These are phyloP conservation scores for Trichoderma koningii DNA, from an alignment of 2,329 filamentous ascomycete species.

Conservation along the genomic window DNA sequence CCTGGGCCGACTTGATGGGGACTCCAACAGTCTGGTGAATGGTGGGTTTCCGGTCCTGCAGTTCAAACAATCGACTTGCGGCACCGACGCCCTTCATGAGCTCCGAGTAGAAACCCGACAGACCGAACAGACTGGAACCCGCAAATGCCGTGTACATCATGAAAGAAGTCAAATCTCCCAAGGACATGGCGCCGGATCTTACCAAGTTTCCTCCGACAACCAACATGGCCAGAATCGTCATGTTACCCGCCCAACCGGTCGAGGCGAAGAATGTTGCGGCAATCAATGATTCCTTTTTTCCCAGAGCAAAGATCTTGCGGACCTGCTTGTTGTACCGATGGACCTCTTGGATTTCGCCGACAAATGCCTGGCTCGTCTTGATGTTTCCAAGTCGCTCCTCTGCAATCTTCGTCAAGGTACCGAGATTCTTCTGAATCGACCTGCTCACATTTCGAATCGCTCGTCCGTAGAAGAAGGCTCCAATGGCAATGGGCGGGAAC, in stretches of 20 bases:
- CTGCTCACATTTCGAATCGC: slow-evolving; percentile 86
- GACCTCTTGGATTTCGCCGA: slow-evolving; percentile 88
- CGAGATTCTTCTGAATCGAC: slow-evolving; percentile 90
- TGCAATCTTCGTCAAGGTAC: slow-evolving; percentile 91
- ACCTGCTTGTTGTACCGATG: slow-evolving; percentile 89
- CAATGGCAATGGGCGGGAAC: slow-evolving; percentile 86
- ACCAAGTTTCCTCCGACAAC: slow-evolving; percentile 92
- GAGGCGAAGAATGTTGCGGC: slow-evolving; percentile 86
- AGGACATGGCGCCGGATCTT: slow-evolving; percentile 77
- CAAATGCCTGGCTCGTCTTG: slow-evolving; percentile 94
- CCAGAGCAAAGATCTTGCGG: slow-evolving; percentile 86
- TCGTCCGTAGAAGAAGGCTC: slow-evolving; percentile 88
- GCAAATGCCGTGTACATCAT: slow-evolving; percentile 96
- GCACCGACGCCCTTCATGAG: slow-evolving; percentile 99
- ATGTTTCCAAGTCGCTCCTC: slow-evolving; percentile 98
- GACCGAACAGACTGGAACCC: slow-evolving; percentile 83
- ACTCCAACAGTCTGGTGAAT: slow-evolving; percentile 84
- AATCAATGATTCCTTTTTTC: slow-evolving; percentile 81
- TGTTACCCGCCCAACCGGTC: slow-evolving; percentile 91
- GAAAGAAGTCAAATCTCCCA: slow-evolving; percentile 93
- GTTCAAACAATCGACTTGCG: slow-evolving; percentile 91
- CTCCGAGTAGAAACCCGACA: slow-evolving; percentile 96
- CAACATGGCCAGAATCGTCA: slow-evolving; percentile 89
- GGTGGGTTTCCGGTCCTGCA: slow-evolving; percentile 84
- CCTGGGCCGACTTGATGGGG: slow-evolving; percentile 80